phyloP scores from a whole-genome alignment of 345 rosid genomes.

The Ceriops tagal region DNA sequence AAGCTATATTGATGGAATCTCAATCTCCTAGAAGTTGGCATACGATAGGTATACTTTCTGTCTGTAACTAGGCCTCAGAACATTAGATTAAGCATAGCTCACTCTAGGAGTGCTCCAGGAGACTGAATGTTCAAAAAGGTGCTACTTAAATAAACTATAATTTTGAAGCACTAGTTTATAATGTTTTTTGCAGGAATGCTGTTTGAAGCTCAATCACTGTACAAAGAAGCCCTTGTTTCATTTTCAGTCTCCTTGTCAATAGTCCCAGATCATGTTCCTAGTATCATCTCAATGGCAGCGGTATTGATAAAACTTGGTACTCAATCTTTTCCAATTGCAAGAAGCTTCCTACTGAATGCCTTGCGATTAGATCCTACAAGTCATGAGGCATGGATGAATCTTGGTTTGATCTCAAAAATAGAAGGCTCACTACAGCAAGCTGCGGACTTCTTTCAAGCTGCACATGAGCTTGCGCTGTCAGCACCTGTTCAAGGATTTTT shows the following conservation, averaged over 20 bases:
- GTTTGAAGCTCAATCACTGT: conserved; percentile 59
- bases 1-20: conserved; percentile 57
- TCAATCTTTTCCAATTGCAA: conserved; percentile 57
- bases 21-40: conserved; percentile 81
- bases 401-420: conserved; percentile 68
- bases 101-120: too few relatives aligned
- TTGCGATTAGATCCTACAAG: conserved; percentile 71
- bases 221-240: conserved; percentile 70
- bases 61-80: background rate
- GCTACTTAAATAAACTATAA: background rate
- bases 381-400: conserved; percentile 79
- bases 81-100: background rate
- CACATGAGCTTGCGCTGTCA: conserved; percentile 70
- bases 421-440: conserved; percentile 81
- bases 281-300: conserved; percentile 73
- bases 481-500: conserved; percentile 68
- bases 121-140: too few relatives aligned
- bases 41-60: conserved; percentile 47
- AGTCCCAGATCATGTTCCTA: conserved; percentile 76
- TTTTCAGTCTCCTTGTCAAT: conserved; percentile 64
- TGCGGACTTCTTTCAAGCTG: conserved; percentile 89
- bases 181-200: conserved; percentile 50
- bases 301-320: conserved; percentile 60
- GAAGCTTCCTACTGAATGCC: conserved; percentile 85
- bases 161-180: background rate